Evolutionary conservation across 768 basidiomycete genomes (phyloP), one percentile per base, ranked within the genome.

Genomic region (Pisolithus albus): DNA sequence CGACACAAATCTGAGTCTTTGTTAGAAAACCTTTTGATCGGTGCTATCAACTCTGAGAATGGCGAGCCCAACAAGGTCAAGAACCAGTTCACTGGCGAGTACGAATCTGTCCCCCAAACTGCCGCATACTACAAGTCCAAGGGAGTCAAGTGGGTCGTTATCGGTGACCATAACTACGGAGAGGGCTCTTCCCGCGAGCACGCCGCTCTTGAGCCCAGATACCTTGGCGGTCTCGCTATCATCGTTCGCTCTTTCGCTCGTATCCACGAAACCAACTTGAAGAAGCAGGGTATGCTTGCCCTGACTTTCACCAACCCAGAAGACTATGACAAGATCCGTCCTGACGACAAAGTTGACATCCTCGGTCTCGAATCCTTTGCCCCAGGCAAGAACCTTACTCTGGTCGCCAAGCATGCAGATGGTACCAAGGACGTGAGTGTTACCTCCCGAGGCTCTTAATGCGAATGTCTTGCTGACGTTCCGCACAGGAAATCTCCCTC

Each of bases 261-360:
- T 72, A 97, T 97, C 73, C 94, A 95, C 73, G 93, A 90, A 76
- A 92, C 92, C 66, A 93, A 94, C 79, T 75, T 93, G 82, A 98
- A 98, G 87, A 97, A 97, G 82, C 94, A 97, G 76, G 93, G 93
- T 61, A 93, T 95, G 91, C 89, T 97, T 56, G 93, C 93, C 2
- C 76, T 98, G 60, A 96, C 92, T 54, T 96, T 98, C 66, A 88
- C 71, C 54, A 81, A 97, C 73, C 80, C 88, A 15, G 91, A 81
- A 58, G 94, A 98, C 72, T 99, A 99, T 70, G 92, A 97, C 67
- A 92, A 88, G 77, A 68, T 97, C 60, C 78, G 77, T 64, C 89
- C 94, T 8, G 77, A 77, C 58, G 96, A 99, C 76, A 83, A 80
- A 65, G 84, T 98, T 54, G 85, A 87, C 66, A 92, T 99, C 67